Evolutionary conservation across 495 filamentous ascomycete species (phyloP).

Genomic region (Penicillium manginii): DNA sequence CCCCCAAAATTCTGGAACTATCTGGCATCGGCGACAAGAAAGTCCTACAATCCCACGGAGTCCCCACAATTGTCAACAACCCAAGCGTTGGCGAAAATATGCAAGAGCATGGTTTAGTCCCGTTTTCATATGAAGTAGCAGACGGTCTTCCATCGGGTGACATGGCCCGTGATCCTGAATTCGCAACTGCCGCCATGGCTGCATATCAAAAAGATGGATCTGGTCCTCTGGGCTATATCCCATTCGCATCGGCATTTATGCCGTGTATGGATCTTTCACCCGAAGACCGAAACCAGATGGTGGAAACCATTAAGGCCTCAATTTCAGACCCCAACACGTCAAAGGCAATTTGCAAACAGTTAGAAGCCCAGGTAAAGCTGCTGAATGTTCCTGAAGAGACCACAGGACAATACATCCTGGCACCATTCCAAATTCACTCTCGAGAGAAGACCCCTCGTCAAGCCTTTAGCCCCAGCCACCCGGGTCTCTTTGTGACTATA

Average conservation of each 20-base stretch:
- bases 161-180: slow-evolving; percentile 12
- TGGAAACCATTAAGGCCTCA: neutral
- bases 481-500: slow-evolving; percentile 46
- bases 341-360: slow-evolving; percentile 15
- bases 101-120: slow-evolving; percentile 45
- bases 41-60: slow-evolving; percentile 10
- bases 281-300: slow-evolving; percentile 5
- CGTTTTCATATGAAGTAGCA: slow-evolving; percentile 17
- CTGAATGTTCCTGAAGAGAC: slow-evolving; percentile 19
- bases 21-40: slow-evolving; percentile 58
- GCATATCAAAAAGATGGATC: slow-evolving; percentile 23
- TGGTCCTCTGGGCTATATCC: slow-evolving; percentile 24
- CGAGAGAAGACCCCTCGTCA: slow-evolving; percentile 9
- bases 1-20: slow-evolving; percentile 62
- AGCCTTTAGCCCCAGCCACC: slow-evolving; percentile 18
- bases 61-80: slow-evolving; percentile 33
- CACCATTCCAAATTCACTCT: slow-evolving; percentile 22
- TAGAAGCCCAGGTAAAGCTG: slow-evolving; percentile 9
- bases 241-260: slow-evolving; percentile 24
- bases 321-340: neutral
- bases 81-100: slow-evolving; percentile 53
- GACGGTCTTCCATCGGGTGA: slow-evolving; percentile 21
- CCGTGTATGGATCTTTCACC: slow-evolving; percentile 12
- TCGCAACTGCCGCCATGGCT: slow-evolving; percentile 25
- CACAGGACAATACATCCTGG: slow-evolving; percentile 23